Conservation (phyloP, 2,329 filamentous ascomycete genomes). For the Fusarium lateritium region DNA sequence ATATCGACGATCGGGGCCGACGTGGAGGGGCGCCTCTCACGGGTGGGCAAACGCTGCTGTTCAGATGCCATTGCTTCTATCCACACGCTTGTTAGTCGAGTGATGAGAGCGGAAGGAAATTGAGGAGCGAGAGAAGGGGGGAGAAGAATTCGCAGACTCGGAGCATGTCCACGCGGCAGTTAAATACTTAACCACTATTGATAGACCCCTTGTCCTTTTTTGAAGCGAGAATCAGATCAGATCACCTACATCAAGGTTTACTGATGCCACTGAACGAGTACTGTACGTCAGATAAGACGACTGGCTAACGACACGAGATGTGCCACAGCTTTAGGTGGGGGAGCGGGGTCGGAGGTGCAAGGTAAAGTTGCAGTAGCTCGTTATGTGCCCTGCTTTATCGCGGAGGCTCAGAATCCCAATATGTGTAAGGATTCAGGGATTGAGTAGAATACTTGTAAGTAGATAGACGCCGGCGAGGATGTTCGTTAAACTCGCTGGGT, state of each 20-base stretch:
- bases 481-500: slow-evolving; percentile 2
- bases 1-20: slow-evolving; percentile 90
- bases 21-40: slow-evolving; percentile 86
- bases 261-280: slow-evolving; percentile 41
- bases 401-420: slow-evolving; percentile 23
- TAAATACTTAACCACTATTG: slow-evolving; percentile 40
- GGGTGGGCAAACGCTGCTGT: slow-evolving; percentile 62
- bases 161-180: slow-evolving; percentile 28
- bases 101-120: slow-evolving; percentile 12
- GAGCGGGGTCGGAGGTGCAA: slow-evolving; percentile 47
- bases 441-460: not conserved
- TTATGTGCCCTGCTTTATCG: slow-evolving; percentile 35
- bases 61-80: slow-evolving; percentile 54
- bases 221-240: slow-evolving; percentile 49
- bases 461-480: not conserved
- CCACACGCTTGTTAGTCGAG: slow-evolving; percentile 37
- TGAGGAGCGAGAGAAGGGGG: slow-evolving; percentile 19
- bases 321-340: slow-evolving; percentile 46
- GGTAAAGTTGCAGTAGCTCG: slow-evolving; percentile 46
- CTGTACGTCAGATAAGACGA: slow-evolving; percentile 50
- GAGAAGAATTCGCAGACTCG: slow-evolving; percentile 16
- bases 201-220: slow-evolving; percentile 32
- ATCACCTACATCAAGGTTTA: slow-evolving; percentile 48
- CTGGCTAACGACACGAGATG: slow-evolving; percentile 44
- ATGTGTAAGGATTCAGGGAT: slow-evolving; percentile 20